phyloP scores from a whole-genome alignment of 2,329 filamentous ascomycete species.

The Alternaria arborescens region DNA sequence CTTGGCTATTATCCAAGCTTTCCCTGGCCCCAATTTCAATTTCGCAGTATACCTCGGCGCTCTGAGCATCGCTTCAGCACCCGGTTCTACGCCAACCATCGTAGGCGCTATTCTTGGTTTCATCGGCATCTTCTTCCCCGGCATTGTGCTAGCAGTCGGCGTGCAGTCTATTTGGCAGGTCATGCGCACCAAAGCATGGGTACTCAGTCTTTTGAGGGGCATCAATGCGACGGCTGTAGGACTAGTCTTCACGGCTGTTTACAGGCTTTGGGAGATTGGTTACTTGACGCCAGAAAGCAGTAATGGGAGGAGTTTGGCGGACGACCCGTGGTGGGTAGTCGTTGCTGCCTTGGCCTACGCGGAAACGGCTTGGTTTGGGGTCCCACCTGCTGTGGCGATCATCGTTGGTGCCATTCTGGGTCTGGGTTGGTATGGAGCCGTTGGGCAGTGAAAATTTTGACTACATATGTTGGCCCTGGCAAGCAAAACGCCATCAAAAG shows the following conservation, averaged over 20 bases:
- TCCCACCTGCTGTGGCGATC: constrained; percentile 53
- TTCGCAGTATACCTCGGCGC: constrained; percentile 57
- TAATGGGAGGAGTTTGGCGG: constrained; percentile 48
- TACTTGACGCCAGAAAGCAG: constrained; percentile 51
- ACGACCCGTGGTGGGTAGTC: constrained; percentile 58
- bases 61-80: constrained; percentile 43
- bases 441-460: constrained; percentile 25
- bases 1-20: constrained; percentile 74
- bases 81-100: constrained; percentile 36
- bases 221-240: constrained; percentile 56
- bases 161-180: constrained; percentile 52
- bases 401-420: constrained; percentile 52
- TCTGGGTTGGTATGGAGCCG: constrained; percentile 52
- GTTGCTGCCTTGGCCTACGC: constrained; percentile 53
- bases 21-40: constrained; percentile 71
- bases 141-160: constrained; percentile 49
- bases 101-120: constrained; percentile 51
- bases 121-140: constrained; percentile 54
- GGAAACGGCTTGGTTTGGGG: constrained; percentile 52
- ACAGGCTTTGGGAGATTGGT: constrained; percentile 56
- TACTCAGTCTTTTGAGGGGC: constrained; percentile 49
- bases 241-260: constrained; percentile 56
- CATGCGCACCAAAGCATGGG: constrained; percentile 45
- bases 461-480: neutral
- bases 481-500: neutral